Evolutionary conservation across 352 stramenopile genomes (phyloP), one percentile per base, ranked within the genome.

Genomic region (Thalassiosira oceanica): DNA sequence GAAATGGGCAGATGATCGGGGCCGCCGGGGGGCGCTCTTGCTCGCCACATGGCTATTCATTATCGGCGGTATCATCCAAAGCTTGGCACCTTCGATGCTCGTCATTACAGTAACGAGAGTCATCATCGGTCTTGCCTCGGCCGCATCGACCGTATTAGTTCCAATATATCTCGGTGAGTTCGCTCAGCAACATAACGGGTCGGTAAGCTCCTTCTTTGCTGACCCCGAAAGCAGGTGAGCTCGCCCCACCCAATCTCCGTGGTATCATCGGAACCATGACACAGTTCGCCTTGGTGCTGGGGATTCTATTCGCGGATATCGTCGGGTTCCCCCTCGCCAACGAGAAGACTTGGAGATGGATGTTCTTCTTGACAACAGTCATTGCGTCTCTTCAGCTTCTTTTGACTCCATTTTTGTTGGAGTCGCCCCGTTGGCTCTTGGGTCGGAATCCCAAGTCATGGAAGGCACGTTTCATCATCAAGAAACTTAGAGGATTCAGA

Each of bases 141-240:
- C 88, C 44, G 88, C 84, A 53, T 83, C 77, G 8, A 86, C 74
- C 6, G 88, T 94, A 16, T 54, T 95, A n/a, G 83, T 94, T 7
- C 91, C 91, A 7, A 87, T 96, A 37, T 96, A 95, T 78, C 67
- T 96, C 2, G 88, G 89, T 24, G 91, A 96, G 70, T 51, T 95
- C 2, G 56, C 7, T 37, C 7, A 37, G 31, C n/a, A n/a, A n/a
- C 8, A 37, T 37, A n/a, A n/a, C 31, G n/a, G n/a, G n/a, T 37
- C 31, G 8, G 31, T 37, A 37, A n/a, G 8, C 31, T 37, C n/a
- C 7, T n/a, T 8, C 31, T 8, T 8, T 13, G 31, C 31, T 37
- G 31, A n/a, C 31, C n/a, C 7, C n/a, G 7, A 37, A 13, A n/a
- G 31, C 31, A 37, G 31, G 7, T 33, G 45, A 37, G 20, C 45